Percentiles rank a stretch among this genome's conserved stretches.
phyloP scores from a whole-genome alignment of 768 basidiomycete species.

The Trametes punicea region DNA sequence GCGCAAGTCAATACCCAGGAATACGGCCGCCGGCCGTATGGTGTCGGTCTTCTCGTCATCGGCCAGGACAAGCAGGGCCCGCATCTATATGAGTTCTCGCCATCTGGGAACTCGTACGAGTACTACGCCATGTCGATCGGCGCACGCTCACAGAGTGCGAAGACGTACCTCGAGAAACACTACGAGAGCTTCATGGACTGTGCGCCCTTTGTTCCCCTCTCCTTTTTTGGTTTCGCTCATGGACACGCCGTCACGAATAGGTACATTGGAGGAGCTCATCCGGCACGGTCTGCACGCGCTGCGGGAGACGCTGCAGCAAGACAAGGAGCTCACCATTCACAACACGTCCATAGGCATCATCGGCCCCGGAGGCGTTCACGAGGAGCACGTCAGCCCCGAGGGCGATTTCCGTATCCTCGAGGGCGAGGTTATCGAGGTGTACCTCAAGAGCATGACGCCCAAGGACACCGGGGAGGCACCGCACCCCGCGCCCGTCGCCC shows the following conservation, averaged over 20 bases:
- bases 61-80: constrained; percentile 96
- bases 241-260: constrained; percentile 38
- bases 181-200: constrained; percentile 85
- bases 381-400: constrained; percentile 47
- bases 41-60: constrained; percentile 97
- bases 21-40: constrained; percentile 95
- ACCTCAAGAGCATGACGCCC: constrained; percentile 74
- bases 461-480: constrained; percentile 53
- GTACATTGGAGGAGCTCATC: constrained; percentile 82
- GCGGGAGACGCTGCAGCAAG: constrained; percentile 95
- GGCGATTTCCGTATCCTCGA: constrained; percentile 86
- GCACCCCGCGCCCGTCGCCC: constrained; percentile 40
- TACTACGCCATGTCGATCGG: constrained; percentile 99
- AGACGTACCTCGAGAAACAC: constrained; percentile 96
- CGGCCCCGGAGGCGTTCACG: constrained; percentile 63
- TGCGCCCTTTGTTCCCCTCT: constrained; percentile 39
- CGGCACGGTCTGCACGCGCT: constrained; percentile 93
- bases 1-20: constrained; percentile 99
- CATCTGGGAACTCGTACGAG: constrained; percentile 95
- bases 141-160: constrained; percentile 95
- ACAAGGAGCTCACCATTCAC: constrained; percentile 89
- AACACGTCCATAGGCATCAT: constrained; percentile 96
- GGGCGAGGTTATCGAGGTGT: constrained; percentile 69
- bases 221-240: background rate
- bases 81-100: constrained; percentile 97